Evolutionary conservation across 2,329 filamentous ascomycete species (phyloP), one percentile per base, ranked within the genome.

Genomic region (Hymenotorrendiella dingleyae): DNA sequence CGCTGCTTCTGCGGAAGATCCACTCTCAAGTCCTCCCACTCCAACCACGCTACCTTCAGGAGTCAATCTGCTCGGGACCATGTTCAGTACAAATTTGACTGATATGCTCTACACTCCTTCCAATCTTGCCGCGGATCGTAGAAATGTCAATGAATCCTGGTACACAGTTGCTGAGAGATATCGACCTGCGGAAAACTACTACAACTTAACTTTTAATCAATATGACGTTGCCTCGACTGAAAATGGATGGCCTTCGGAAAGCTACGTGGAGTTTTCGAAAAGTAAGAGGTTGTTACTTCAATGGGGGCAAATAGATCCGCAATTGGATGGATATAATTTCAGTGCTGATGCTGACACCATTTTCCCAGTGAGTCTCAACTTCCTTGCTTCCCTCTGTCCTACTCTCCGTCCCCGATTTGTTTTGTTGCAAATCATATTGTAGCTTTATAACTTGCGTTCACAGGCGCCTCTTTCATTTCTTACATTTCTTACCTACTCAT

Each of bases 171-270:
- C 55, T 14, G 60, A 54, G 23, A 57, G 46, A 36, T 67, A 70
- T 38, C 63, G 65, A 27, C 75, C 77, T 1, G 64, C 71, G 16
- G 50, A 61, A 3, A 67, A 70, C 19, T 84, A 81, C 52, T 80
- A 76, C 45, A 63, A 63, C 5, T 64, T 66, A 1, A 55, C 36
- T 8, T 38, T 30, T 3, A 43, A 47, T 11, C 20, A 50, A 21
- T 44, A 54, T 33, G 48, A 61, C 3, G 64, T 67, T 14, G 52
- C 60, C 6, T 67, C 66, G 16, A 82, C 78, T 1, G 56, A 66
- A 1, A 69, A 80, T 60, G 80, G 80, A 9, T 84, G 80, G 80
- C 80, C 80, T 0, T 73, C 71, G n/a, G 72, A 77, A 50, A 67
- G 70, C 16, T 79, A 71, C 50, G 60, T 82, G 24, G 74, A 79